Percentiles rank a stretch among this genome's conserved stretches.
These are phyloP conservation scores for Ricinus communis DNA, from an alignment of 345 rosid genomes.

Conservation along the genomic window DNA sequence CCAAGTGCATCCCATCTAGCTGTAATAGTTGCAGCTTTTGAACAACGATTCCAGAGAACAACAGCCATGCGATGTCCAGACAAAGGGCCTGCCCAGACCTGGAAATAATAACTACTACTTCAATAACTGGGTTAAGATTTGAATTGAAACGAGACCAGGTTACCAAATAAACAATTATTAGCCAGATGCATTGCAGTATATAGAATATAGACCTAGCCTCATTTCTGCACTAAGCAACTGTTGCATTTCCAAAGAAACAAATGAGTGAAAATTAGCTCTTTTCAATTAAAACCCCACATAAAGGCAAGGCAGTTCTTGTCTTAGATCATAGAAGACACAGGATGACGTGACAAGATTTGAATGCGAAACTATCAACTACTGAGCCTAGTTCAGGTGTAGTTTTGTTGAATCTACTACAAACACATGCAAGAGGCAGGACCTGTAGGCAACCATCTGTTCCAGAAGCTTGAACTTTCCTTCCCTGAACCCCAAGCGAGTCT, in stretches of 20 bases:
- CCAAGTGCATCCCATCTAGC: constrained; percentile 74
- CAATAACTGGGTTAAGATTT: too few species aligned
- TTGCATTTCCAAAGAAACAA: neutral
- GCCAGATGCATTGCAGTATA: neutral
- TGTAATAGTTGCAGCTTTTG: constrained; percentile 56
- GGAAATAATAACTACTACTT: constrained; percentile 6
- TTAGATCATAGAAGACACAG: neutral
- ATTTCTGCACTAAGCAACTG: neutral
- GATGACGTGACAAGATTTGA: neutral
- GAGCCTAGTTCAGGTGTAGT: neutral
- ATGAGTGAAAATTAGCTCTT: neutral
- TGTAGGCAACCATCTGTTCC: constrained; percentile 69
- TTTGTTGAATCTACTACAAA: constrained; percentile 9
- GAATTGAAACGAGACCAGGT: neutral
- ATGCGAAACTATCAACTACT: neutral
- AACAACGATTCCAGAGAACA: constrained; percentile 90
- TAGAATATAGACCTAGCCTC: neutral
- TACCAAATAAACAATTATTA: neutral
- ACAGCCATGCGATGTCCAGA: constrained; percentile 67
- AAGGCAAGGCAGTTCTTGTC: neutral
- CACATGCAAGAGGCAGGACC: constrained; percentile 36
- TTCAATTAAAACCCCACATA: neutral
- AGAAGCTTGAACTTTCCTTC: constrained; percentile 64
- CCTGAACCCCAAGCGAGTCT: constrained; percentile 97
- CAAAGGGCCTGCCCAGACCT: constrained; percentile 99